Evolutionary conservation across 2,329 filamentous ascomycete genomes (phyloP).

Genomic region (Sphaerostilbella broomeana): DNA sequence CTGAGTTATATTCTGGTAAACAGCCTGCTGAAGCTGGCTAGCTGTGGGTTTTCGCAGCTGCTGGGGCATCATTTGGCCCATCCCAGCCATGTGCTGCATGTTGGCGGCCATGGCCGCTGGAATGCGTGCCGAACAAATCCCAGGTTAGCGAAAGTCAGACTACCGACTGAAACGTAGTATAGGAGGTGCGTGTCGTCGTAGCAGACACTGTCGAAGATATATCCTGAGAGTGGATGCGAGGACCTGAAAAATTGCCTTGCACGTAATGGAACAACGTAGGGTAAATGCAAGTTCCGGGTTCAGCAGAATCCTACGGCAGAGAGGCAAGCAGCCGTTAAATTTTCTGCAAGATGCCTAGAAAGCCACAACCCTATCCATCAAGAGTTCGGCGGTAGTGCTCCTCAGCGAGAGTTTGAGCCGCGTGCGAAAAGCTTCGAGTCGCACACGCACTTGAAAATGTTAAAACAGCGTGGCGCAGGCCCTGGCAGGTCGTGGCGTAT

Average conservation of each 20-base stretch:
- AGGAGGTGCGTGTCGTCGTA: not conserved
- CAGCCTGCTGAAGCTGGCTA: slow-evolving; percentile 30
- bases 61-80: slow-evolving; percentile 40
- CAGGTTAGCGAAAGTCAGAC: slow-evolving; percentile 11
- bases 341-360: slow-evolving; percentile 27
- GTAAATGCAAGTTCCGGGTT: too few relatives aligned
- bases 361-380: slow-evolving; percentile 27
- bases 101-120: slow-evolving; percentile 53
- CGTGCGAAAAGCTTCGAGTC: slow-evolving; percentile 1
- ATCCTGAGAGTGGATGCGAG: not conserved
- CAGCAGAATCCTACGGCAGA: slow-evolving; percentile 8
- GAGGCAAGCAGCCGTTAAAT: slow-evolving; percentile 18
- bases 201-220: too few relatives aligned
- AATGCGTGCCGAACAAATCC: slow-evolving; percentile 17
- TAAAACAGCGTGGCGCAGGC: not conserved
- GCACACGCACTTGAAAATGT: slow-evolving; percentile 7
- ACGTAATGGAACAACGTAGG: slow-evolving; percentile 1
- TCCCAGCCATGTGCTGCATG: slow-evolving; percentile 49
- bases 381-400: slow-evolving; percentile 14
- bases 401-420: slow-evolving; percentile 1
- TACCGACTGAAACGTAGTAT: not conserved
- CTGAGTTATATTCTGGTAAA: slow-evolving; percentile 35
- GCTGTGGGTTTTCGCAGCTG: slow-evolving; percentile 30
- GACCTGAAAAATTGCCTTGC: not conserved
- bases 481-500: slow-evolving; percentile 1